Conservation (phyloP, 768 basidiomycete genomes). For the Naematelia aurantialba region DNA sequence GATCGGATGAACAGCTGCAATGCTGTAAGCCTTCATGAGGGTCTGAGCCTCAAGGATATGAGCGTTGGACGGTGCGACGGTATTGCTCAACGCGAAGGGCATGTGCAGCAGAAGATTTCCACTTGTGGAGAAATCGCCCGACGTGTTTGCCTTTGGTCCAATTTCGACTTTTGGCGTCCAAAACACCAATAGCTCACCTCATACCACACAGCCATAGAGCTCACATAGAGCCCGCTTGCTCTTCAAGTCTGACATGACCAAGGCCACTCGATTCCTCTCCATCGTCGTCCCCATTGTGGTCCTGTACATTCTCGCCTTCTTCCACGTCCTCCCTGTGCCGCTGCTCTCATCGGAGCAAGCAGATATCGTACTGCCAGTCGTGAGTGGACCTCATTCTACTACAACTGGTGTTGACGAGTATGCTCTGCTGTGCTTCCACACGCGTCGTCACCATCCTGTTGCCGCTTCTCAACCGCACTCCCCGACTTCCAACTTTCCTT, state of each 20-base stretch:
- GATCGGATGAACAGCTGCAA: too few species aligned
- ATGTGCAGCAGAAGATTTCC: too few species aligned
- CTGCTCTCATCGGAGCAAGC: conserved; percentile 56
- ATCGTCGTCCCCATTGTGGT: conserved; percentile 54
- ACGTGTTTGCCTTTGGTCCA: too few species aligned
- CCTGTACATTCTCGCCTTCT: conserved; percentile 61
- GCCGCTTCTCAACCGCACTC: too few species aligned
- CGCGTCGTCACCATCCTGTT: conserved; percentile 1
- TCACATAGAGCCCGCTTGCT: background rate
- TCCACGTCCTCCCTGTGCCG: conserved; percentile 59
- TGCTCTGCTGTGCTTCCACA: background rate
- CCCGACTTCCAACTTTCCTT: background rate
- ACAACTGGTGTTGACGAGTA: background rate
- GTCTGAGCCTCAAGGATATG: too few species aligned
- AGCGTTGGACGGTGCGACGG: too few species aligned
- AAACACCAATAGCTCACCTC: too few species aligned
- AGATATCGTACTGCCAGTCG: conserved; percentile 60
- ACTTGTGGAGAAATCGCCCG: too few species aligned
- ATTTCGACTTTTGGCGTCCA: too few species aligned
- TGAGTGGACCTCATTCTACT: conserved; percentile 54
- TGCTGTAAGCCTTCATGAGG: too few species aligned
- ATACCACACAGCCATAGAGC: too few species aligned
- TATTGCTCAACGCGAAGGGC: too few species aligned
- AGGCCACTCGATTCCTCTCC: conserved; percentile 59
- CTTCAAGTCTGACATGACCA: conserved; percentile 56